Evolutionary conservation across 2,329 filamentous ascomycete genomes (phyloP), one percentile per base, ranked within the genome.

Genomic region (Penicillium sp.): DNA sequence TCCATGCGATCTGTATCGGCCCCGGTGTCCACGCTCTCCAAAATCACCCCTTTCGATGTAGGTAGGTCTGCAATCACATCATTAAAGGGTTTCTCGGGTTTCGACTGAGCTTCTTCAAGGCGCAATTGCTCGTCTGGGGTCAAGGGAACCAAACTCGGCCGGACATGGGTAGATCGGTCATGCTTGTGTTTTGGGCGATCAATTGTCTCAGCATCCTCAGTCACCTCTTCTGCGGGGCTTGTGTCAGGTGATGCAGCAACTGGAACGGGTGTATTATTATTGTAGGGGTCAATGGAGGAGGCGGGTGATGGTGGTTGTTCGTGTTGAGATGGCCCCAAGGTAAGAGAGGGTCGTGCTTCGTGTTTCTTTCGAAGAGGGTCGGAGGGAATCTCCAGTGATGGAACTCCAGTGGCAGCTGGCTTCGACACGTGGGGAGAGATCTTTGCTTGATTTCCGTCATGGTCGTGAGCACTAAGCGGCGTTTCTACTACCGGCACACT

Each of bases 231-330:
- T 54, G 89, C 89, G 1, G 89, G 87, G 65, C 89, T 92, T 2
- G 89, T 92, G 64, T 89, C 87, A 1, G 89, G 85, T 1, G 89
- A 92, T 7, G 81, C 83, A 61, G 88, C 84, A 59, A 87, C 83
- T 40, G 87, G 81, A 37, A 82, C 84, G 2, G 90, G 89, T 0
- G 90, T 94, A 23, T 88, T 86, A 54, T 86, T 86, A 43, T 89
- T 92, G 66, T 88, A 87, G 2, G 87, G 83, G 33, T 81, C 86
- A 54, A 84, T 77, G 1, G 89, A 92, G 6, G 90, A 93, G 9
- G 80, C 83, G 25, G 84, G 84, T 10, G 77, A 79, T 37, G 77
- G 71, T 21, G 75, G 75, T 47, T 77, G 74, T 51, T 78, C 75
- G 40, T 64, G 45, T 17, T 63, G 57, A 21, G 65, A 60, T n/a